Base-by-base conservation (phyloP, 2,329 filamentous ascomycete species). In the Ceratocystis lukuohia region DNA sequence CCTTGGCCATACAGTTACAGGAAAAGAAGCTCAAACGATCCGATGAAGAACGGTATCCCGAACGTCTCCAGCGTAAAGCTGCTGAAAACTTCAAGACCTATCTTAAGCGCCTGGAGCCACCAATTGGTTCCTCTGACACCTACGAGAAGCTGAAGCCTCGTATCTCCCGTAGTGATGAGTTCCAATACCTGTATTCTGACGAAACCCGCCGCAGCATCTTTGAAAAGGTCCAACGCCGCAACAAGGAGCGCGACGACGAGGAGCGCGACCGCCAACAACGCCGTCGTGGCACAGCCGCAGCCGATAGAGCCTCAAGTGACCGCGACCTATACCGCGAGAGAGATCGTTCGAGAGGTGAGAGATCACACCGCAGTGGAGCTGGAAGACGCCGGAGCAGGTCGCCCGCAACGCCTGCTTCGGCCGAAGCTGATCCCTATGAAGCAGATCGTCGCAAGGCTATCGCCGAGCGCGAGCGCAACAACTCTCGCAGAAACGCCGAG, bases 381-480 rank as follows among this genome's bases (percentile, higher is more conserved):
- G 76, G 77, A 71, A 80, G 89, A 71, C 84, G 84, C 71, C 65
- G 64, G 6, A 95, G 89, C 73, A 90, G 91, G 72, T 92, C 88
- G 71, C 92, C 91, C n/a, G 66, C 66, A 46, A 62, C 56, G 20
- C 56, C 62, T 61, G 63, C 63, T 62, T 62, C 65, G 41, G 59
- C 59, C 48, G 94, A 97, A 75, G 84, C 85, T 67, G 92, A 99
- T 77, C 85, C 90, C 22, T 99, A 99, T 75, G 94, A 97, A 76
- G 94, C 92, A 68, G 94, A 99, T 74, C 86, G 94, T 70, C 88
- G 91, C 72, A 94, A 93, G 75, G 93, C 93, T 56, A 92, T 94
- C 73, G 91, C 92, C 67, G 92, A 96, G 74, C 88, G 95, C 61
- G 95, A 97, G 77, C 88, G 92, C 70, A 92, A 95, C 71, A 95